Conservation (phyloP, 805 yeast genomes). For the Spathaspora arborariae region DNA sequence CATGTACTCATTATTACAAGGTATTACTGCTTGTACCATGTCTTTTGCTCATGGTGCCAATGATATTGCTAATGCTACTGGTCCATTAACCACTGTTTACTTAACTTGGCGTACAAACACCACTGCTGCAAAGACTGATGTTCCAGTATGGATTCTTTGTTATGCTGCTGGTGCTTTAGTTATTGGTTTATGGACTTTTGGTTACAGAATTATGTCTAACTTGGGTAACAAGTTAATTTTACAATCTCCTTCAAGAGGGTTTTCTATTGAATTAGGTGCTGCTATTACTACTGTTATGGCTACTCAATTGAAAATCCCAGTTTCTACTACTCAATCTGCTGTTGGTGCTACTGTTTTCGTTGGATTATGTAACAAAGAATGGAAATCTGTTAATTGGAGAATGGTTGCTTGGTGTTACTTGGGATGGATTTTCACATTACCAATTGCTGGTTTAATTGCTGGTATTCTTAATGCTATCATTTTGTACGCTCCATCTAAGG, state of each 20-base stretch:
- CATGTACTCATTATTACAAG: conserved; percentile 64
- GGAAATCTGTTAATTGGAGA: conserved; percentile 69
- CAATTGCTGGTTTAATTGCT: conserved; percentile 68
- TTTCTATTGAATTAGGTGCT: conserved; percentile 73
- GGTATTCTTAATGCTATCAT: conserved; percentile 64
- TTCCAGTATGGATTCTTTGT: conserved; percentile 69
- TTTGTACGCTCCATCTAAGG: conserved; percentile 55
- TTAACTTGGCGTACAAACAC: conserved; percentile 54
- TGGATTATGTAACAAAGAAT: conserved; percentile 66
- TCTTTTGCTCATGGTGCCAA: conserved; percentile 82
- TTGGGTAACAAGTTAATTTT: conserved; percentile 72
- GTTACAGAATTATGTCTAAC: conserved; percentile 65
- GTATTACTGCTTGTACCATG: conserved; percentile 72
- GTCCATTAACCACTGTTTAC: conserved; percentile 67
- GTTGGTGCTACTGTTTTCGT: conserved; percentile 76
- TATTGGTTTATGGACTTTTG: conserved; percentile 67
- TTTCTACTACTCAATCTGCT: conserved; percentile 76
- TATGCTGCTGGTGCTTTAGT: conserved; percentile 66
- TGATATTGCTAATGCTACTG: conserved; percentile 75
- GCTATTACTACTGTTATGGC: conserved; percentile 75
- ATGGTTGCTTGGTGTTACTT: conserved; percentile 67
- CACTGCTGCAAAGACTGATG: conserved; percentile 45
- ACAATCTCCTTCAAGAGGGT: conserved; percentile 78
- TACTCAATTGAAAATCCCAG: conserved; percentile 66
- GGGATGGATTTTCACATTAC: conserved; percentile 73